Evolutionary conservation across 2,329 filamentous ascomycete species (phyloP).

Genomic region (Tolypocladium paradoxum): DNA sequence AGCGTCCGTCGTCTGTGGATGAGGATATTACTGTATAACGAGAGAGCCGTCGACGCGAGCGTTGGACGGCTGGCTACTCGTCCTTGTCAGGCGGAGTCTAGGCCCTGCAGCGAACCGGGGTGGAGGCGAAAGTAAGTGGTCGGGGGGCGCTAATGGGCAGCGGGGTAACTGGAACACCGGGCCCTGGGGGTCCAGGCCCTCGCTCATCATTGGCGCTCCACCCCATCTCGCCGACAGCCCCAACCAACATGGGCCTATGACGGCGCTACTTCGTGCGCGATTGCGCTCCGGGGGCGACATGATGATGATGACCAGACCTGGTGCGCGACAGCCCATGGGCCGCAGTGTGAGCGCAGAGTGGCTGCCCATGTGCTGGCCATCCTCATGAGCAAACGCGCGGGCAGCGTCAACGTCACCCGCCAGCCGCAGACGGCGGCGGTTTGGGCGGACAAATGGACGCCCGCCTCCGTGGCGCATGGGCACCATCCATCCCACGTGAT

Average conservation of each 20-base stretch:
- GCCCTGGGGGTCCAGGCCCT: not conserved
- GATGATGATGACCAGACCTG: too few species aligned
- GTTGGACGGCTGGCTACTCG: not conserved
- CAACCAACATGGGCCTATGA: not conserved
- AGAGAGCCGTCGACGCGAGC: not conserved
- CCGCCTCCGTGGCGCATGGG: not conserved
- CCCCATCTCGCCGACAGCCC: not conserved
- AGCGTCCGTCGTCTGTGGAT: not conserved
- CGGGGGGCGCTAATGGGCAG: not conserved
- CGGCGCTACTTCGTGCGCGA: too few species aligned
- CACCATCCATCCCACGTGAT: not conserved
- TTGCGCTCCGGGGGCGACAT: too few species aligned
- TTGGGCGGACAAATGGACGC: not conserved
- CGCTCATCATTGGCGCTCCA: not conserved
- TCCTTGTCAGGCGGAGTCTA: not conserved
- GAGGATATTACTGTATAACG: not conserved
- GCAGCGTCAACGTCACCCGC: too few species aligned
- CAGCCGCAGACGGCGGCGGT: too few species aligned
- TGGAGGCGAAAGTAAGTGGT: not conserved
- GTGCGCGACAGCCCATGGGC: too few species aligned
- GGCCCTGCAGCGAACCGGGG: not conserved
- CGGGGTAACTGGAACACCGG: not conserved
- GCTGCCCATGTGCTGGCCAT: not conserved
- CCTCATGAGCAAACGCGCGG: too few species aligned
- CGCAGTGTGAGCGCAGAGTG: not conserved